Evolutionary conservation across 148 eudicot species (phyloP).

Genomic region (Rhododendron molle): DNA sequence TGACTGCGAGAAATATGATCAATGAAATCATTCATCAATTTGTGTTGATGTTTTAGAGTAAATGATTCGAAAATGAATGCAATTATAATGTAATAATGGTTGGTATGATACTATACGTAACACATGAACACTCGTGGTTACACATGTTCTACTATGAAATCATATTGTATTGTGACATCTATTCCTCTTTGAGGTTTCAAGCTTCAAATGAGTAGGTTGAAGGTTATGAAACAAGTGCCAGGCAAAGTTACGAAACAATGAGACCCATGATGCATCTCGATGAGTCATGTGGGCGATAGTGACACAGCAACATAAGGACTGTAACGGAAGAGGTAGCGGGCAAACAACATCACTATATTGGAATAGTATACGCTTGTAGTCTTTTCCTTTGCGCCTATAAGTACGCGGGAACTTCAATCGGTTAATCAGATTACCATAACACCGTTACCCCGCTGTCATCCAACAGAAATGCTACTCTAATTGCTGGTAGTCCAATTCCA

Average conservation of each 20-base stretch:
- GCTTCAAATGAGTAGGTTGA: not conserved
- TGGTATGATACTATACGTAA: not conserved
- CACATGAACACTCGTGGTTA: not conserved
- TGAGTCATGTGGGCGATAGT: not conserved
- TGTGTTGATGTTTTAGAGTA: not conserved
- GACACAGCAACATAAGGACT: not conserved
- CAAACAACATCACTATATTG: not conserved
- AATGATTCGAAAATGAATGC: not conserved
- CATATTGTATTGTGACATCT: not conserved
- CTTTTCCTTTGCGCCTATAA: not conserved
- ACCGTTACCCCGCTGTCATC: not conserved
- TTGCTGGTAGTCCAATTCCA: not conserved
- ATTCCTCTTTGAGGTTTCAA: not conserved
- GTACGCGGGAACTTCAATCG: not conserved
- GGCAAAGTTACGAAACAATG: not conserved
- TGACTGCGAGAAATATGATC: not conserved
- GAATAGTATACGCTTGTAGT: not conserved
- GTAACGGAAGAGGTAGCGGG: not conserved
- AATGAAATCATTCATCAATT: not conserved
- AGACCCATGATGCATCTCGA: not conserved
- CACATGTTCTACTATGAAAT: not conserved
- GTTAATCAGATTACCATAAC: not conserved
- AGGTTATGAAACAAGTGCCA: not conserved
- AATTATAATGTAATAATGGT: not conserved
- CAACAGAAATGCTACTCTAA: not conserved